phyloP scores from a whole-genome alignment of 139 green algal genomes.

The Zygnema circumcarinatum region DNA sequence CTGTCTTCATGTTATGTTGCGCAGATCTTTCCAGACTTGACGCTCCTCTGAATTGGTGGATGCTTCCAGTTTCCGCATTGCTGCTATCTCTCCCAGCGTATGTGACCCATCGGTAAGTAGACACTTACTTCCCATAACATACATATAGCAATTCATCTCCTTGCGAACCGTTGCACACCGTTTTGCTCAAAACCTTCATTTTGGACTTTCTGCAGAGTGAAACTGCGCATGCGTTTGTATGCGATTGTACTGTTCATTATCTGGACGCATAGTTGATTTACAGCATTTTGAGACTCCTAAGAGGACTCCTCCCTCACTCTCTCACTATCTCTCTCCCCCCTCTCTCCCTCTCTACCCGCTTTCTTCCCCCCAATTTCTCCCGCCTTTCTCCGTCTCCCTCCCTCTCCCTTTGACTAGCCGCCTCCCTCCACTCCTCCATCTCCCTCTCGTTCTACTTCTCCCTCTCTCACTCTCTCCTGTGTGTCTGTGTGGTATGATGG shows the following conservation, averaged over 20 bases:
- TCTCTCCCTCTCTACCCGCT: background rate
- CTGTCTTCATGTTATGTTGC: background rate
- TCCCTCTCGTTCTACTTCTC: background rate
- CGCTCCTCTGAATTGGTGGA: background rate
- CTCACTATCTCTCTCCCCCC: background rate
- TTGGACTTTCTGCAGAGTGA: background rate
- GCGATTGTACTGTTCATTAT: too few relatives aligned
- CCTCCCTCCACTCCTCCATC: background rate
- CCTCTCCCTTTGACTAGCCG: background rate
- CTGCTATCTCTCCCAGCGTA: background rate
- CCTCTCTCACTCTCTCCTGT: background rate
- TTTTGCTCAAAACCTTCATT: background rate
- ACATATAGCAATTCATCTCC: background rate
- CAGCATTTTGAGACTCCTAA: too few relatives aligned
- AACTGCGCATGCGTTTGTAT: too few relatives aligned
- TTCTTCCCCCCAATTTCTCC: background rate
- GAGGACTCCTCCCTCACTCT: background rate
- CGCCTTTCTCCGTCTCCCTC: background rate
- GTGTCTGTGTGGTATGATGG: background rate
- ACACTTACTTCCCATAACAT: background rate
- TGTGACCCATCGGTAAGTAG: background rate
- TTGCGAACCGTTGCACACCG: background rate
- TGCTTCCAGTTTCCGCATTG: background rate
- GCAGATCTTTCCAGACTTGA: background rate
- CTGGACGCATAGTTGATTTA: too few relatives aligned